Conservation (phyloP, 768 basidiomycete species). For the Kockovaella imperatae region DNA sequence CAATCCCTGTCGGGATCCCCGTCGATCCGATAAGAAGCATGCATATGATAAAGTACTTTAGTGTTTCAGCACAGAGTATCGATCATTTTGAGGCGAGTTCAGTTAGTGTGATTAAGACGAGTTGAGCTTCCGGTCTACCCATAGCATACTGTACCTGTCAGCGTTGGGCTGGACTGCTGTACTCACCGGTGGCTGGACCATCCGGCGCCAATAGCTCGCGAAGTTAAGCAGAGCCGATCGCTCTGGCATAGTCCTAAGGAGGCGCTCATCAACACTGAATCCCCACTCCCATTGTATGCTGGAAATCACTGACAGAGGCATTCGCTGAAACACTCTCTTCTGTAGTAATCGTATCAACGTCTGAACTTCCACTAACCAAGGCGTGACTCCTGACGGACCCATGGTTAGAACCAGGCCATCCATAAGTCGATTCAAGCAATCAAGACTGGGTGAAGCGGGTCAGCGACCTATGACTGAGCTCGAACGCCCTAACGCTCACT, state of each 20-base stretch:
- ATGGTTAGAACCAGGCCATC: constrained; percentile 17
- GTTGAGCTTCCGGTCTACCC: constrained; percentile 33
- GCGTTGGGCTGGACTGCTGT: not conserved
- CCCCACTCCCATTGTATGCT: not conserved
- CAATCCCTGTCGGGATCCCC: too few relatives aligned
- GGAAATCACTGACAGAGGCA: constrained; percentile 23
- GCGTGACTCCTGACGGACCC: constrained; percentile 15
- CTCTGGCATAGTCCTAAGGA: constrained; percentile 10
- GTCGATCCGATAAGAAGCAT: too few relatives aligned
- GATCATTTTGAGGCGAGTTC: too few relatives aligned
- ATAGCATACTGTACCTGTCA: constrained; percentile 17
- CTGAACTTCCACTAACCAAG: constrained; percentile 36
- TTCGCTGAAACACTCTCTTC: constrained; percentile 22
- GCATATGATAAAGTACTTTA: too few relatives aligned
- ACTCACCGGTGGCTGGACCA: constrained; percentile 24
- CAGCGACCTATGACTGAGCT: not conserved
- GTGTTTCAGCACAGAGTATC: too few relatives aligned
- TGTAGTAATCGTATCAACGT: constrained; percentile 18
- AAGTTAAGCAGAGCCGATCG: constrained; percentile 18
- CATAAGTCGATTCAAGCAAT: constrained; percentile 26
- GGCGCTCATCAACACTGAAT: constrained; percentile 1
- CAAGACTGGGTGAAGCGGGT: constrained; percentile 16
- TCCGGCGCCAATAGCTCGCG: constrained; percentile 30
- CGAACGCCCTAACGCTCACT: constrained; percentile 15
- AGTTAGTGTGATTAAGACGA: constrained; percentile 30